Base-by-base conservation (phyloP, 2,329 filamentous ascomycete species). In the Fusarium setosum region DNA sequence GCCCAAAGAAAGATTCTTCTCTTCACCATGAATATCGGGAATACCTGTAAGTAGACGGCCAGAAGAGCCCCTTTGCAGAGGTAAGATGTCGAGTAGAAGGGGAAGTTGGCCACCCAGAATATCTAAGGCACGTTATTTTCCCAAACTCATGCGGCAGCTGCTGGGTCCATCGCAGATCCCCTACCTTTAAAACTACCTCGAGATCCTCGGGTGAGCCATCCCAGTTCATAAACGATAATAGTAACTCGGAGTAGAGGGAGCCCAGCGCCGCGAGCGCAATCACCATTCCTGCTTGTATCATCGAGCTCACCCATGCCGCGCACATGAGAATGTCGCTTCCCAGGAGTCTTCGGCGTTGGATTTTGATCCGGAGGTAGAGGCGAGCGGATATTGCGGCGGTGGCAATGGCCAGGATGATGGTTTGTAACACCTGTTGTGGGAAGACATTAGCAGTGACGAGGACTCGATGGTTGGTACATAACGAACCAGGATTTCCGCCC, bases 11-110 rank as follows among this genome's bases (percentile, higher is more conserved):
- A 56, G 2, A 51, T 26, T 17, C 64, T 34, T 7, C 59, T 20
- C 15, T 52, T 67, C 3, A 56, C 47, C 64, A 67, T 63, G 4
- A 67, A 67, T 2, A 4, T 12, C 0, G 62, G 54, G 11, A 66
- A 63, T 1, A 66, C 44, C 12, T 66, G 53, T 5, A 59, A 24
- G 20, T 67, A 67, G 1, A 67, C 45, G 3, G 44, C 32, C 2
- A 67, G 11, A 0, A 67, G 45, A 6, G 59, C 55, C 12, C 55
- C 63, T 13, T 67, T 56, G 1, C 49, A 54, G 0, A 67, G 15
- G n/a, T 67, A 67, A 4, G 60, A 56, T 0, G 51, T 34, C 4
- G 20, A 5, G 5, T 37, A 31, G 5, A 42, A 61, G 2, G 55
- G 42, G 11, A 55, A 50, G 3, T 32, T 37, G 1, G 15, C 6